Evolutionary conservation across 2,329 filamentous ascomycete species (phyloP).

Genomic region (Aspergillus sp.): DNA sequence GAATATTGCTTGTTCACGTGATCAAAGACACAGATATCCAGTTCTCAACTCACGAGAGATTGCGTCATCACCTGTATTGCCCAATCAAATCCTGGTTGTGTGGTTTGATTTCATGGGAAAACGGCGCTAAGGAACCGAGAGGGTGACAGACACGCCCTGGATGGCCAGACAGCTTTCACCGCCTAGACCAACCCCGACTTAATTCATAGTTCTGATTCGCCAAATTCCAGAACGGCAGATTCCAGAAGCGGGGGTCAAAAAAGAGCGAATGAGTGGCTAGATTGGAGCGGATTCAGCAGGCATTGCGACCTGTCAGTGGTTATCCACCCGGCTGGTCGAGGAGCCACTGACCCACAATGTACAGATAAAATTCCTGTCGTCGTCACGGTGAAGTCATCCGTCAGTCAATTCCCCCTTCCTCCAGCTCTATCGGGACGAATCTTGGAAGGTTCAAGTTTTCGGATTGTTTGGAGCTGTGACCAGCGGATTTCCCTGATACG

Average conservation of each 20-base stretch:
- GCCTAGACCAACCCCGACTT: slow-evolving; percentile 11
- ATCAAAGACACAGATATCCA: slow-evolving; percentile 6
- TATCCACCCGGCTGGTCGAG: slow-evolving; percentile 24
- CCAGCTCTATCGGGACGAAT: slow-evolving; percentile 1
- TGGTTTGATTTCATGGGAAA: slow-evolving; percentile 14
- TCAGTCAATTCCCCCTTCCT: slow-evolving; percentile 4
- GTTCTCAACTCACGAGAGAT: slow-evolving; percentile 3
- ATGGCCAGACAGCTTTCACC: slow-evolving; percentile 7
- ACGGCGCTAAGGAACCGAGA: slow-evolving; percentile 11
- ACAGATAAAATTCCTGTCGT: slow-evolving; percentile 32
- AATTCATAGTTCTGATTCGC: slow-evolving; percentile 11
- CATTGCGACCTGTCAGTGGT: slow-evolving; percentile 18
- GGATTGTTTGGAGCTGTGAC: neutral
- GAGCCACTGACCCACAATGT: slow-evolving; percentile 1
- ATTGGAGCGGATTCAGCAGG: slow-evolving; percentile 12
- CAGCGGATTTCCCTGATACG: neutral
- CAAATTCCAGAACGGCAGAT: slow-evolving; percentile 3
- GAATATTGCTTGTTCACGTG: slow-evolving; percentile 15
- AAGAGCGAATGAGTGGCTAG: slow-evolving; percentile 18
- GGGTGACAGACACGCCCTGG: neutral
- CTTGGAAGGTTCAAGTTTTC: neutral
- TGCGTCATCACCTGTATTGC: slow-evolving; percentile 19
- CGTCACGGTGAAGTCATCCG: slow-evolving; percentile 42
- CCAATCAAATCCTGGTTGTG: slow-evolving; percentile 16
- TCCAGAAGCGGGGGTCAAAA: slow-evolving; percentile 12